Percentiles rank a stretch among this genome's conserved stretches.
phyloP scores from a whole-genome alignment of 2,329 filamentous ascomycete species.

The Grosmannia clavigera region DNA sequence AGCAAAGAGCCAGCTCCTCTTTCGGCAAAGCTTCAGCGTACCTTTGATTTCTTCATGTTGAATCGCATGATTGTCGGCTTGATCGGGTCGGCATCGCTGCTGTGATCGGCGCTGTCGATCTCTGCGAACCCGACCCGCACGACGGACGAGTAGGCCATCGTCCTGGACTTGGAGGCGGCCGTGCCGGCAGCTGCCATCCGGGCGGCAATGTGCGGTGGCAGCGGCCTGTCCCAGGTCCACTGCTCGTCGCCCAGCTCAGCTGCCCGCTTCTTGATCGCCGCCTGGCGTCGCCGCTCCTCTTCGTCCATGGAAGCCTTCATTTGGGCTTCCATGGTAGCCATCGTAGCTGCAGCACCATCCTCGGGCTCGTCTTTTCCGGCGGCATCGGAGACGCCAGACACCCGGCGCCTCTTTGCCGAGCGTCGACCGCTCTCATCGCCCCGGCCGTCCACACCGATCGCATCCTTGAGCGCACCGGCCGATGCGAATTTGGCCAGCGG shows the following conservation, averaged over 20 bases:
- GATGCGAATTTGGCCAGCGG: slow-evolving; percentile 20
- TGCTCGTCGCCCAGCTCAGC: slow-evolving; percentile 55
- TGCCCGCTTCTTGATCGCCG: slow-evolving; percentile 48
- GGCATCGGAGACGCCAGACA: slow-evolving; percentile 3
- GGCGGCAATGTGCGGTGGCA: slow-evolving; percentile 16
- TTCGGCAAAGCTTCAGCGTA: slow-evolving; percentile 4
- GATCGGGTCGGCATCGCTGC: background rate
- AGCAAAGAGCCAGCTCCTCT: too few species aligned
- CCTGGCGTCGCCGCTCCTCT: slow-evolving; percentile 53
- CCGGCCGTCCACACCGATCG: background rate
- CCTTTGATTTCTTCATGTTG: slow-evolving; percentile 21
- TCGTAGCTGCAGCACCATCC: slow-evolving; percentile 23
- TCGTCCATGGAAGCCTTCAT: slow-evolving; percentile 52
- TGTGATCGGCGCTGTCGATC: slow-evolving; percentile 25
- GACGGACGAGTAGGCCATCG: slow-evolving; percentile 29
- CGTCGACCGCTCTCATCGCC: slow-evolving; percentile 15
- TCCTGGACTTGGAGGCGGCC: slow-evolving; percentile 9
- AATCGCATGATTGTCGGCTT: slow-evolving; percentile 16
- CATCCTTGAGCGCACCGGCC: slow-evolving; percentile 25
- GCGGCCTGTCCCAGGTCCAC: slow-evolving; percentile 55
- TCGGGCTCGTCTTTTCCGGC: too few species aligned
- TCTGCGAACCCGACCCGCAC: slow-evolving; percentile 45
- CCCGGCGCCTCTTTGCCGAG: slow-evolving; percentile 50
- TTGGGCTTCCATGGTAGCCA: slow-evolving; percentile 41
- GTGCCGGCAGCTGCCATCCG: slow-evolving; percentile 16